phyloP scores from a whole-genome alignment of 176 grass and related monocot species.

The Chloris gayana region DNA sequence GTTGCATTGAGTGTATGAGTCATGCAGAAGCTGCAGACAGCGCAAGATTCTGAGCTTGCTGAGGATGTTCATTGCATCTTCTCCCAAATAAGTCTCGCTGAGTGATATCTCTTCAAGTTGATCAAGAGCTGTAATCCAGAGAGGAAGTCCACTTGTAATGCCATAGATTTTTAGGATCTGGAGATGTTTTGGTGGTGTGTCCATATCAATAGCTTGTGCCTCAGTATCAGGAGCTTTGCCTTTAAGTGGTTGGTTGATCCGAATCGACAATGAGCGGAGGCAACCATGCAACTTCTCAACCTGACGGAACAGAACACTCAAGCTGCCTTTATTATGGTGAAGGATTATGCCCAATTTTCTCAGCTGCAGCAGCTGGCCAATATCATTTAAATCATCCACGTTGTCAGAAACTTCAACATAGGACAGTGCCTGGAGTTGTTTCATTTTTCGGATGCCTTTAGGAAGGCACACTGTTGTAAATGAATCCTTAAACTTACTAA shows the following conservation, averaged over 20 bases:
- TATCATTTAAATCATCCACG: neutral
- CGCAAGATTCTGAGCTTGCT: neutral
- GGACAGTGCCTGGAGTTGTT: conserved; percentile 1
- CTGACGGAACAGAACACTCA: neutral
- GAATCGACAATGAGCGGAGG: neutral
- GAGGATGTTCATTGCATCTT: conserved; percentile 10
- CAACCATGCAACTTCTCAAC: neutral
- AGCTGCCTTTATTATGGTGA: neutral
- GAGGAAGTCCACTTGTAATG: neutral
- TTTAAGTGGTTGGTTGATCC: neutral
- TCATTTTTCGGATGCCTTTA: neutral
- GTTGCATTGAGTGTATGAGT: neutral
- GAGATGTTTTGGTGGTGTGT: neutral
- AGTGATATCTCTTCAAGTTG: conserved; percentile 24
- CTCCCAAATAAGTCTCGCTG: neutral
- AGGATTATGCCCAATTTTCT: conserved; percentile 16
- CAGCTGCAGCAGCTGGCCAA: neutral
- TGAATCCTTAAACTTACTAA: neutral
- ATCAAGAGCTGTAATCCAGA: neutral
- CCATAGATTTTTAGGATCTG: neutral
- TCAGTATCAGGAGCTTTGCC: neutral
- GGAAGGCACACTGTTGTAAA: neutral
- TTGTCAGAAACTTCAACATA: neutral
- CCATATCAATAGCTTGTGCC: neutral
- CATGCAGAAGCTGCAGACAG: neutral